Evolutionary conservation across 2,329 filamentous ascomycete genomes (phyloP).

Genomic region (Fusarium sp.): DNA sequence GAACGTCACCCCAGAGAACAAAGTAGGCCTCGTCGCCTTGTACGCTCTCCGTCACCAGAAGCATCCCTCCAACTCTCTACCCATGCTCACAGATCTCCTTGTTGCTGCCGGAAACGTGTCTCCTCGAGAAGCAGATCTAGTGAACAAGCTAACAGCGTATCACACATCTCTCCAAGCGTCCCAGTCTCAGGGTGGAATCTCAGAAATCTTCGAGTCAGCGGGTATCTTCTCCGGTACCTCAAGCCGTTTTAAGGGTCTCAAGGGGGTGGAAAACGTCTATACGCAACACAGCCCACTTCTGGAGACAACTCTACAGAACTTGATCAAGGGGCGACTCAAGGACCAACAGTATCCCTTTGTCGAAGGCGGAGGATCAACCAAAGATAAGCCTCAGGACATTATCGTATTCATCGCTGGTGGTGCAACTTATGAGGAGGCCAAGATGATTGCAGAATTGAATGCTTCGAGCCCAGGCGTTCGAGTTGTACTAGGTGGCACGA

Average conservation of each 20-base stretch:
- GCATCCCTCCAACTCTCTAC: constrained; percentile 84
- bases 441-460: constrained; percentile 95
- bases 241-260: constrained; percentile 91
- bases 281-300: constrained; percentile 95
- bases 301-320: constrained; percentile 88
- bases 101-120: constrained; percentile 86
- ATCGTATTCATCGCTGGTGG: constrained; percentile 96
- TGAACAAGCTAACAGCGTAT: constrained; percentile 87
- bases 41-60: constrained; percentile 95
- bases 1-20: constrained; percentile 83
- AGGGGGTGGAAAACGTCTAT: constrained; percentile 98
- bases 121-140: constrained; percentile 80
- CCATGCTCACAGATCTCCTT: constrained; percentile 89
- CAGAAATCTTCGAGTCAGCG: constrained; percentile 91
- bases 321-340: constrained; percentile 91
- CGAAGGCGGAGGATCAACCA: constrained; percentile 86
- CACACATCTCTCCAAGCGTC: constrained; percentile 88
- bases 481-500: constrained; percentile 90
- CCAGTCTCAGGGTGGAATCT: constrained; percentile 82
- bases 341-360: constrained; percentile 95
- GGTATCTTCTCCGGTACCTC: constrained; percentile 93
- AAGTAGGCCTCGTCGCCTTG: constrained; percentile 91
- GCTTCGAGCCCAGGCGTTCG: constrained; percentile 89
- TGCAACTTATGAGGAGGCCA: constrained; percentile 96
- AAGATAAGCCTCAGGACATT: constrained; percentile 97